These are phyloP conservation scores for Achaetomium macrosporum DNA, from an alignment of 2,329 filamentous ascomycete genomes.

Conservation along the genomic window DNA sequence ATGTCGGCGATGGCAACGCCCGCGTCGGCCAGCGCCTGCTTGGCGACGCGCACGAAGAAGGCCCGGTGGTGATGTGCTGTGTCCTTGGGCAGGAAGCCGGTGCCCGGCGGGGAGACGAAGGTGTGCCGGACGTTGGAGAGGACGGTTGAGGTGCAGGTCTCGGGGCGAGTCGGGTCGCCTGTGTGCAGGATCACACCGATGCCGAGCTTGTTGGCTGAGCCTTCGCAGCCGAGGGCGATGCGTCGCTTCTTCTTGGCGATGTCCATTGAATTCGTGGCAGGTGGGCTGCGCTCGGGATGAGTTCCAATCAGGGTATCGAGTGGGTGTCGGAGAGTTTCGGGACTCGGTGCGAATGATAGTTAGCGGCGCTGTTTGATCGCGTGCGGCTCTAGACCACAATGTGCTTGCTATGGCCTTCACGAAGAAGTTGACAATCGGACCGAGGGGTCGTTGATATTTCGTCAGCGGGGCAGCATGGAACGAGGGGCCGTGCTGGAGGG, in stretches of 20 bases:
- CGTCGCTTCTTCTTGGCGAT: conserved; percentile 36
- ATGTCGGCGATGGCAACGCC: conserved; percentile 58
- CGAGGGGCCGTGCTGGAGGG: conserved; percentile 3
- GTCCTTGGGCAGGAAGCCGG: conserved; percentile 94
- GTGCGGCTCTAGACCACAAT: too few relatives aligned
- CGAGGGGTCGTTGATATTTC: conserved; percentile 7
- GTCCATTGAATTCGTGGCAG: conserved; percentile 23
- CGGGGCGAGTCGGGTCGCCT: conserved; percentile 36
- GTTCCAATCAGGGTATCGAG: not conserved
- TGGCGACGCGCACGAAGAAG: conserved; percentile 78
- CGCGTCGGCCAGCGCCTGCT: conserved; percentile 69
- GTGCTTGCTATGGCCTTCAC: too few relatives aligned
- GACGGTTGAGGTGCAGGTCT: conserved; percentile 50
- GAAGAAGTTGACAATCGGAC: not conserved
- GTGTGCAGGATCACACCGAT: conserved; percentile 83
- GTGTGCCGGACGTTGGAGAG: conserved; percentile 94
- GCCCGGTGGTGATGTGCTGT: conserved; percentile 86
- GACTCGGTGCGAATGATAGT: not conserved
- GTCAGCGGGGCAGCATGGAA: conserved; percentile 13
- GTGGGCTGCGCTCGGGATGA: not conserved
- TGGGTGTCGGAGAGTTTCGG: not conserved
- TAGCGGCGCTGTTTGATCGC: too few relatives aligned
- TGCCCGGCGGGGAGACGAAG: conserved; percentile 83
- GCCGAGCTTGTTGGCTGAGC: conserved; percentile 96
- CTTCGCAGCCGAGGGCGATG: conserved; percentile 64